Percentiles rank a stretch among this genome's conserved stretches.
Evolutionary conservation across 257 asterid genomes (phyloP).

Genomic region (Catharanthus roseus): DNA sequence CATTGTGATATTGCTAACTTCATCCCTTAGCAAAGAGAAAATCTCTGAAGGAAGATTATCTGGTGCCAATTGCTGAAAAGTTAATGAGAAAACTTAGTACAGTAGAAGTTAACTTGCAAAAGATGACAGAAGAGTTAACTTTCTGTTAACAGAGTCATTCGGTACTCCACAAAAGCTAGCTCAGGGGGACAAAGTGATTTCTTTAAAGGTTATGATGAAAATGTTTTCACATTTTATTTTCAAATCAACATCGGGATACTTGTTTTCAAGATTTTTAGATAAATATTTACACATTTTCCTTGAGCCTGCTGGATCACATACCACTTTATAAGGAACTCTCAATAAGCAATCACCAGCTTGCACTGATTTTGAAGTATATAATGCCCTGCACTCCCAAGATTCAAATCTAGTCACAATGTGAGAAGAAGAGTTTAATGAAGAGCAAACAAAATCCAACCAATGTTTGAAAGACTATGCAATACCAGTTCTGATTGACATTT

Average conservation of each 20-base stretch:
- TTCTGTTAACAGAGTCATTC: neutral
- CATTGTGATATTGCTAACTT: slow-evolving; percentile 56
- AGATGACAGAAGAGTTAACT: neutral
- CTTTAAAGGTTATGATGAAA: neutral
- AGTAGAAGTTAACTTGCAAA: neutral
- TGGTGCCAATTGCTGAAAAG: slow-evolving; percentile 54
- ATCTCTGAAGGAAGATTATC: slow-evolving; percentile 60
- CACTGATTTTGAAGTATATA: slow-evolving; percentile 51
- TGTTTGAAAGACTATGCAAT: neutral
- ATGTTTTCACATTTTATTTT: too few species aligned
- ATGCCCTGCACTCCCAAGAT: slow-evolving; percentile 32
- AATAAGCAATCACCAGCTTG: slow-evolving; percentile 57
- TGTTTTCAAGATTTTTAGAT: neutral
- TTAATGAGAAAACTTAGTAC: slow-evolving; percentile 1
- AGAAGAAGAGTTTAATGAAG: neutral
- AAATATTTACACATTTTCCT: neutral
- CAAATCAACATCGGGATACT: neutral
- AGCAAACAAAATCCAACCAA: neutral
- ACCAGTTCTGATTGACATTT: neutral
- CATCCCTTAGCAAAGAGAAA: slow-evolving; percentile 40
- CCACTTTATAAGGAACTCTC: slow-evolving; percentile 61
- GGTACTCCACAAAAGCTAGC: neutral
- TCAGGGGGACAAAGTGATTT: neutral
- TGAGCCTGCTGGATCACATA: neutral
- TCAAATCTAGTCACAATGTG: neutral